A percentile compares a stretch with the other conserved stretches of the same genome.
Evolutionary conservation across 1,284 basidiomycete species (phyloP).

Genomic region (Ganoderma lucidum): DNA sequence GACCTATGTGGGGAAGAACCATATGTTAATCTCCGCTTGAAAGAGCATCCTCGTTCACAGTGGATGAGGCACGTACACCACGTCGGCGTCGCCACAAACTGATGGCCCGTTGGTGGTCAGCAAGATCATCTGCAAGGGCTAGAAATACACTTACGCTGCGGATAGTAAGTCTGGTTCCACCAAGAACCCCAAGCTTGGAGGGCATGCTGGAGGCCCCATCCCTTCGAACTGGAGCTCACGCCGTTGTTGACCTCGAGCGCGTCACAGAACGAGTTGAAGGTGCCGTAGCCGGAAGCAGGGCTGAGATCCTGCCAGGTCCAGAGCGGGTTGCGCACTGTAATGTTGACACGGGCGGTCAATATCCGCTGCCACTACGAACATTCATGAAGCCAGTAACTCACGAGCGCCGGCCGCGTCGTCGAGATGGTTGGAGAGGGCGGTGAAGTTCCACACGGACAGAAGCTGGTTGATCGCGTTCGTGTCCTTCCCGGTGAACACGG

Average conservation of each 20-base stretch:
- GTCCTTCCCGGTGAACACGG: slow-evolving; percentile 56
- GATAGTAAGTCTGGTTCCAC: slow-evolving; percentile 57
- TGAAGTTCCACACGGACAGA: slow-evolving; percentile 67
- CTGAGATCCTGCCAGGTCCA: slow-evolving; percentile 66
- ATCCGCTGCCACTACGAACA: background rate
- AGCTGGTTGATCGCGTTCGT: slow-evolving; percentile 54
- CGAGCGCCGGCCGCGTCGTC: slow-evolving; percentile 73
- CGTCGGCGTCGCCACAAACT: slow-evolving; percentile 54
- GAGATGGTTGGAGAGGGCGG: slow-evolving; percentile 56
- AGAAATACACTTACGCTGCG: slow-evolving; percentile 43
- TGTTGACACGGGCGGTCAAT: background rate
- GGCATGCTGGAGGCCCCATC: slow-evolving; percentile 73
- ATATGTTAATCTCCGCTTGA: background rate
- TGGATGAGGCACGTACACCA: slow-evolving; percentile 48
- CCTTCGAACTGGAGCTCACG: slow-evolving; percentile 56
- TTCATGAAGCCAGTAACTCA: slow-evolving; percentile 37
- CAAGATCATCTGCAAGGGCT: slow-evolving; percentile 8
- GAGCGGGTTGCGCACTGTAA: slow-evolving; percentile 59
- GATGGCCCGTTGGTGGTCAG: slow-evolving; percentile 9
- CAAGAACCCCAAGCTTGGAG: slow-evolving; percentile 67
- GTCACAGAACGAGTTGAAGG: slow-evolving; percentile 76
- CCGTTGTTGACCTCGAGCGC: slow-evolving; percentile 75
- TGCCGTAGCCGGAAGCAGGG: slow-evolving; percentile 49
- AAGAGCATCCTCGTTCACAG: background rate
- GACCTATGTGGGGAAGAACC: slow-evolving; percentile 42